Conservation (phyloP, 2,329 filamentous ascomycete species). For the Knoxdaviesia capensis region DNA sequence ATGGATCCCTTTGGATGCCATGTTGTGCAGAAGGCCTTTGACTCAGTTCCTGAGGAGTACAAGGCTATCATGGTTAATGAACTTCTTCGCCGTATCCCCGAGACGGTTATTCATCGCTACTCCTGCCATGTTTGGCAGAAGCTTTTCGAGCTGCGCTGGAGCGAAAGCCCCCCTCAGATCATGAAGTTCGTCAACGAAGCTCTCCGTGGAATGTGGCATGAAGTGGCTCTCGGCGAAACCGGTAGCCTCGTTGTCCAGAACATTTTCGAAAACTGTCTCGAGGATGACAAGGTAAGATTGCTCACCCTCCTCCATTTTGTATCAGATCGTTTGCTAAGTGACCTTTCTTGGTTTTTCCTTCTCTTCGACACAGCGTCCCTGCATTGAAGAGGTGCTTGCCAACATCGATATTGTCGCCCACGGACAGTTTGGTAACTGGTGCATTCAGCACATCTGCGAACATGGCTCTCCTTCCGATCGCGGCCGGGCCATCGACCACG, state of each 20-base stretch:
- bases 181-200: constrained; percentile 98
- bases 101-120: constrained; percentile 96
- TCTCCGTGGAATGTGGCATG: constrained; percentile 92
- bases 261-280: constrained; percentile 97
- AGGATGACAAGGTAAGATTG: constrained; percentile 74
- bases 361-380: constrained; percentile 50
- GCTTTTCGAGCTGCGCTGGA: constrained; percentile 94
- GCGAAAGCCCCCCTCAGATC: constrained; percentile 82
- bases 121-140: constrained; percentile 99
- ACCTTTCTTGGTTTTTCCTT: not conserved
- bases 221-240: constrained; percentile 91
- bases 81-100: constrained; percentile 79
- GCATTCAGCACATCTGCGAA: constrained; percentile 97
- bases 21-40: constrained; percentile 96
- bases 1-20: constrained; percentile 99
- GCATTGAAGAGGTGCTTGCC: constrained; percentile 85
- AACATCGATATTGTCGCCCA: constrained; percentile 95
- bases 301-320: not conserved
- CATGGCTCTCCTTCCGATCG: constrained; percentile 83
- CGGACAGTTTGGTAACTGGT: constrained; percentile 98
- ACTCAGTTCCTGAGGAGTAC: constrained; percentile 91
- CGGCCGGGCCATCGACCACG: constrained; percentile 83
- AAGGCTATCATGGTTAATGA: constrained; percentile 99
- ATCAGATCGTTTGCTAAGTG: constrained; percentile 5
- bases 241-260: constrained; percentile 97